Conservation (phyloP, 1,284 basidiomycete genomes). For the Marasmius tenuissimus region DNA sequence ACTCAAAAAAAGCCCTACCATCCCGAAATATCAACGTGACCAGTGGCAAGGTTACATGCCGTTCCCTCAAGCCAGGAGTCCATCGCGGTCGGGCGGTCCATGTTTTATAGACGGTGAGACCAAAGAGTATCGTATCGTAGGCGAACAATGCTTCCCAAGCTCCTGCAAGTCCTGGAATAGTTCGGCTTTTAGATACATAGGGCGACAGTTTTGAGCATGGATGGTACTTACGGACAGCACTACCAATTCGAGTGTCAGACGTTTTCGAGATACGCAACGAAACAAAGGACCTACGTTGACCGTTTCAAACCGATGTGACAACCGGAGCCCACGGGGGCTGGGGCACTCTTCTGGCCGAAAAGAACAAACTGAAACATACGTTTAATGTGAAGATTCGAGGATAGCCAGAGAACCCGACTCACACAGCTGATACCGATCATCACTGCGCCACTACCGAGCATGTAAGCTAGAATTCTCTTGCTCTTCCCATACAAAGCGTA, state of each 20-base stretch:
- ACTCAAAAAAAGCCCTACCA: background rate
- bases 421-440: conserved; percentile 4
- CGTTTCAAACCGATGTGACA: conserved; percentile 13
- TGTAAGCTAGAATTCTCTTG: conserved; percentile 8
- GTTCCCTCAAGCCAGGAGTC: background rate
- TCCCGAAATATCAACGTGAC: conserved; percentile 11
- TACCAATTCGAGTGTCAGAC: background rate
- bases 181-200: background rate
- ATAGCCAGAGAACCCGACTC: background rate
- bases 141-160: conserved; percentile 19
- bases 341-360: conserved; percentile 3
- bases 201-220: background rate
- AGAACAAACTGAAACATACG: background rate
- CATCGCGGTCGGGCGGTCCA: background rate
- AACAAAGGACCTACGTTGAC: conserved; percentile 8
- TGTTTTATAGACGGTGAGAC: conserved; percentile 15
- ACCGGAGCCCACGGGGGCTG: conserved; percentile 4
- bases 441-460: conserved; percentile 5
- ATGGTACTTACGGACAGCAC: conserved; percentile 5
- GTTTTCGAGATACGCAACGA: background rate
- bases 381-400: background rate
- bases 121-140: conserved; percentile 19
- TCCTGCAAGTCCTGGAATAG: conserved; percentile 10
- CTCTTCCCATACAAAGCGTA: conserved; percentile 17
- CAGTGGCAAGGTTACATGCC: conserved; percentile 1